A percentile compares a stretch with the other conserved stretches of the same genome.
Conservation (phyloP, 1,139 yeast species). For the Saccharomyces hybrid region DNA sequence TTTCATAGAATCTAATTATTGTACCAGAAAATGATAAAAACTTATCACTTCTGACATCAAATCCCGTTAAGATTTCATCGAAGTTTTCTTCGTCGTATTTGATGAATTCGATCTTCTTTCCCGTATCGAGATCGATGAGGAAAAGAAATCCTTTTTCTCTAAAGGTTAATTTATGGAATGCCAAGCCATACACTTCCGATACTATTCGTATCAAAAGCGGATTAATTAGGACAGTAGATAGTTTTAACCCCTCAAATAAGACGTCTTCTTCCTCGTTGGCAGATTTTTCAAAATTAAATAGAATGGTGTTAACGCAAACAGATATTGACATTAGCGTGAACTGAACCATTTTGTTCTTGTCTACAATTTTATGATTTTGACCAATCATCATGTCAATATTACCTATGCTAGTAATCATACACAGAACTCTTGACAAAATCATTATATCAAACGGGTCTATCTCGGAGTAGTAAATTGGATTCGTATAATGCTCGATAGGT, state of each 20-base stretch:
- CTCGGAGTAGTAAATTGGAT: conserved; percentile 3
- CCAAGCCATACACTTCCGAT: conserved; percentile 17
- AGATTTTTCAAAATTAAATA: conserved; percentile 5
- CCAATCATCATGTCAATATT: conserved; percentile 12
- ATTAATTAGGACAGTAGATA: conserved; percentile 14
- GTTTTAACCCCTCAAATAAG: conserved; percentile 6
- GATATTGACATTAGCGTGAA: conserved; percentile 11
- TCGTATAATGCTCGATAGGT: conserved; percentile 12
- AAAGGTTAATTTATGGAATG: conserved; percentile 16
- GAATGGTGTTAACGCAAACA: conserved; percentile 14
- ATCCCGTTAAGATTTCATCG: conserved; percentile 9
- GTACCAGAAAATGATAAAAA: conserved; percentile 12
- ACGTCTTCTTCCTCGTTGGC: conserved; percentile 3
- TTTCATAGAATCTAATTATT: conserved; percentile 10
- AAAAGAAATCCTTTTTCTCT: conserved; percentile 15
- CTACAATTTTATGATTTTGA: conserved; percentile 5
- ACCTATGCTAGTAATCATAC: conserved; percentile 16
- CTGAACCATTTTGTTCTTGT: conserved; percentile 12
- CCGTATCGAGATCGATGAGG: conserved; percentile 4
- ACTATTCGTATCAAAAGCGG: conserved; percentile 16
- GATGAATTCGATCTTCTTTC: background rate
- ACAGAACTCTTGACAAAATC: conserved; percentile 13
- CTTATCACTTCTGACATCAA: conserved; percentile 8
- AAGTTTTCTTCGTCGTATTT: conserved; percentile 6
- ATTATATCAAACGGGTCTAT: conserved; percentile 17